Percentiles rank a stretch among this genome's conserved stretches.
These are phyloP conservation scores for Alternaria atra DNA, from an alignment of 2,329 filamentous ascomycete genomes.

Conservation along the genomic window DNA sequence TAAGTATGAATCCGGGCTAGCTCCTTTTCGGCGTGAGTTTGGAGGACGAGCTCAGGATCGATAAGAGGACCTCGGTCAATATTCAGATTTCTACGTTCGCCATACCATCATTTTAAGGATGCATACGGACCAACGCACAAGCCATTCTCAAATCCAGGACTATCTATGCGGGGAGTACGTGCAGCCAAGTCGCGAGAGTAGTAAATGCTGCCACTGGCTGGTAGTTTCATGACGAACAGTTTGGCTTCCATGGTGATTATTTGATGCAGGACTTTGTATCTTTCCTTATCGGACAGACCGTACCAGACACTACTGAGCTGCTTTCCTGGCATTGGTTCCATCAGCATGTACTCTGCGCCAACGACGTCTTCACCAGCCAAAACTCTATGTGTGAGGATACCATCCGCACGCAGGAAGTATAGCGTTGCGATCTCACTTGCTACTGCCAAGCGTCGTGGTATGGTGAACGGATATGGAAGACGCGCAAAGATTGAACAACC, in stretches of 20 bases:
- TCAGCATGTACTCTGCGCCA: conserved; percentile 43
- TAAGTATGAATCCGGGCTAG: conserved; percentile 32
- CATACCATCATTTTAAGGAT: conserved; percentile 30
- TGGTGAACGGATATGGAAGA: conserved; percentile 47
- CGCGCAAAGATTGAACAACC: conserved; percentile 40
- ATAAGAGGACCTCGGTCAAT: conserved; percentile 36
- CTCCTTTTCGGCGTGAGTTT: conserved; percentile 36
- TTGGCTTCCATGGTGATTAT: conserved; percentile 32
- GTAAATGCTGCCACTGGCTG: conserved; percentile 39
- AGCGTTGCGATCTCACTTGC: conserved; percentile 53
- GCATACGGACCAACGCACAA: conserved; percentile 37
- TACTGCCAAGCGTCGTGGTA: conserved; percentile 37
- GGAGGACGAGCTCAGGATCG: conserved; percentile 25
- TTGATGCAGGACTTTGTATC: conserved; percentile 25
- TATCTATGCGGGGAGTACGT: conserved; percentile 12
- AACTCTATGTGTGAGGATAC: conserved; percentile 36
- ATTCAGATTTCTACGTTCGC: conserved; percentile 23
- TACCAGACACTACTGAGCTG: conserved; percentile 34
- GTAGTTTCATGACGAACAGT: conserved; percentile 28
- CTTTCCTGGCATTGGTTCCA: conserved; percentile 39
- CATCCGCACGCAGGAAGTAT: conserved; percentile 39
- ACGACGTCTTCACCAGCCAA: conserved; percentile 32
- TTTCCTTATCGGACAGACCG: conserved; percentile 28
- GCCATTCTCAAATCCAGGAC: conserved; percentile 17
- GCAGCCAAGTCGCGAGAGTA: conserved; percentile 22